These are phyloP conservation scores for Boletus albobrunnescens DNA, from an alignment of 1,284 basidiomycete genomes.

Conservation along the genomic window DNA sequence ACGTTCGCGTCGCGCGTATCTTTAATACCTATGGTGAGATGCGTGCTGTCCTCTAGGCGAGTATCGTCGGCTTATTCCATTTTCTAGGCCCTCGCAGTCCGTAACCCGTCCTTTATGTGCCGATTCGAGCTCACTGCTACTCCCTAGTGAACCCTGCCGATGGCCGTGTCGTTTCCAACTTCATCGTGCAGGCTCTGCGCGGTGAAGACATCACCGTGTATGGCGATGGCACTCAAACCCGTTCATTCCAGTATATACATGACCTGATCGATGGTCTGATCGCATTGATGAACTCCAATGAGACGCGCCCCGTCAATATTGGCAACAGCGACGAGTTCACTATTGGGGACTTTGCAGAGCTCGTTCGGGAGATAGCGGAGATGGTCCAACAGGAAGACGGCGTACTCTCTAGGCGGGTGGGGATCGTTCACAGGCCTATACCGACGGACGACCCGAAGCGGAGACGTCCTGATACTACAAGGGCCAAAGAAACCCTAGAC, in stretches of 20 bases:
- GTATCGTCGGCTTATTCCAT: not conserved
- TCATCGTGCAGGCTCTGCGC: conserved; percentile 93
- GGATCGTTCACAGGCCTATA: conserved; percentile 81
- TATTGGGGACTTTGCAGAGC: conserved; percentile 85
- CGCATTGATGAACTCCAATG: conserved; percentile 87
- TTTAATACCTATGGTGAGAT: conserved; percentile 82
- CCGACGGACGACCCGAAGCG: conserved; percentile 94
- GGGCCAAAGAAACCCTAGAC: conserved; percentile 79
- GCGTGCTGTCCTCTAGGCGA: not conserved
- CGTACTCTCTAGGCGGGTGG: conserved; percentile 52
- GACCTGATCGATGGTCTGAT: conserved; percentile 82
- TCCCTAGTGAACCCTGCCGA: conserved; percentile 92
- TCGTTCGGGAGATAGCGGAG: conserved; percentile 85
- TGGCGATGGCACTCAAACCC: conserved; percentile 92
- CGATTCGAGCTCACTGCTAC: conserved; percentile 9
- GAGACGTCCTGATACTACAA: conserved; percentile 86
- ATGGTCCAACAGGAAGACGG: conserved; percentile 86
- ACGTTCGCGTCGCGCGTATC: conserved; percentile 93
- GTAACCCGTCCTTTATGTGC: conserved; percentile 16
- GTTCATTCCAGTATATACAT: conserved; percentile 94
- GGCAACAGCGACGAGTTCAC: conserved; percentile 94
- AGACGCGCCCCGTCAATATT: conserved; percentile 92
- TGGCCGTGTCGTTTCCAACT: conserved; percentile 96
- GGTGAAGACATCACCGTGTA: conserved; percentile 97
- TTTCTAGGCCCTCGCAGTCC: conserved; percentile 45